phyloP scores from a whole-genome alignment of 768 basidiomycete species.

The Tulasnella sp. region DNA sequence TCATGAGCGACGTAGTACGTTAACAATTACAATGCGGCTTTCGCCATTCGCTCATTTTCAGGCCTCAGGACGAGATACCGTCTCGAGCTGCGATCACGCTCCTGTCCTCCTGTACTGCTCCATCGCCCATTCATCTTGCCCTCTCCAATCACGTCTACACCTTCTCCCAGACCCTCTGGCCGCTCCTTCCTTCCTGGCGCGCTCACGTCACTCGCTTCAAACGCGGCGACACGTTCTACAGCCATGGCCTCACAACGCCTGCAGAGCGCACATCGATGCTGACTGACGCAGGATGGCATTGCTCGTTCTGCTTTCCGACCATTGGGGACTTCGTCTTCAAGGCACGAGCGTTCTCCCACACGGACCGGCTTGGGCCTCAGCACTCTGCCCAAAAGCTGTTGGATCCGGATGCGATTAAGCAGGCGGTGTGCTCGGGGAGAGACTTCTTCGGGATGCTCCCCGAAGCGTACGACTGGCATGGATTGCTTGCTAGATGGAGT shows the following conservation, averaged over 20 bases:
- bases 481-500: background rate
- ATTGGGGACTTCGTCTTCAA: conserved; percentile 7
- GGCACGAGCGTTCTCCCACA: conserved; percentile 4
- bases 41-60: no score
- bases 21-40: background rate
- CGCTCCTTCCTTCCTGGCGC: background rate
- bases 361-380: background rate
- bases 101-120: background rate
- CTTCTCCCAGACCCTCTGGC: conserved; percentile 2
- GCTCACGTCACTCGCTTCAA: background rate
- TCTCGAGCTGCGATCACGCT: background rate
- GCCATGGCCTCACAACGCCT: background rate
- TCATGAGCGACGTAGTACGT: conserved; percentile 11
- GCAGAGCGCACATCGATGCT: background rate
- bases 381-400: background rate
- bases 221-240: background rate
- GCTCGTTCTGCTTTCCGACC: conserved; percentile 4
- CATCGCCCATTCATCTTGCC: conserved; percentile 1
- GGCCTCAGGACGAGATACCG: conserved; percentile 8
- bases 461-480: conserved; percentile 5
- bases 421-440: background rate
- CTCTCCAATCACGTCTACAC: conserved; percentile 5
- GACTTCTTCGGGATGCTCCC: conserved; percentile 10
- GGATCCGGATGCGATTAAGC: background rate
- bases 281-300: conserved; percentile 11